A percentile compares a stretch with the other conserved stretches of the same genome.
phyloP scores from a whole-genome alignment of 257 asterid species.

The Forsythia viridissima region DNA sequence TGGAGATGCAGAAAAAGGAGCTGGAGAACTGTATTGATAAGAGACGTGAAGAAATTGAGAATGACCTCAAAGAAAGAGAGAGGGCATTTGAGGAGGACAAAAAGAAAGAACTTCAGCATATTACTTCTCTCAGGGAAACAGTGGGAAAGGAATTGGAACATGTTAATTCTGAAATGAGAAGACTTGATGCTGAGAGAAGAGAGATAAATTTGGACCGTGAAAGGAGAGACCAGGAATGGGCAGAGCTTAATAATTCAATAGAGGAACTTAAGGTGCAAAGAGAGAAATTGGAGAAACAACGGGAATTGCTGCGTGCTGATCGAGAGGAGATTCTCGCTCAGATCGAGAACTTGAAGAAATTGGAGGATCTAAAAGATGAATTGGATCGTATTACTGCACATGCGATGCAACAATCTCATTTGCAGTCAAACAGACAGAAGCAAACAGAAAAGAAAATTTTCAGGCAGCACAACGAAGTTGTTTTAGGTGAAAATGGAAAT shows the following conservation, averaged over 20 bases:
- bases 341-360: constrained; percentile 67
- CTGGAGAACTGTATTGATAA: constrained; percentile 62
- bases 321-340: constrained; percentile 76
- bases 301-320: constrained; percentile 81
- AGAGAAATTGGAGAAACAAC: constrained; percentile 85
- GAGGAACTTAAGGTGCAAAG: constrained; percentile 86
- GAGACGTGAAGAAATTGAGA: constrained; percentile 90
- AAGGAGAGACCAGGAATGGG: constrained; percentile 82
- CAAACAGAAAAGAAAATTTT: constrained; percentile 30
- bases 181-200: constrained; percentile 69
- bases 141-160: constrained; percentile 70
- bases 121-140: constrained; percentile 60
- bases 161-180: constrained; percentile 70
- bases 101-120: constrained; percentile 61
- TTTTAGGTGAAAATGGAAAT: constrained; percentile 37
- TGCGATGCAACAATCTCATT: constrained; percentile 47
- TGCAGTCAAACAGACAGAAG: constrained; percentile 40
- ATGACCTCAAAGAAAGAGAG: constrained; percentile 63
- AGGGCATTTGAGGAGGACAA: constrained; percentile 70
- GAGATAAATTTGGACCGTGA: constrained; percentile 76
- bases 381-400: constrained; percentile 63
- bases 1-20: constrained; percentile 76
- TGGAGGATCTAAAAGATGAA: constrained; percentile 70
- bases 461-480: constrained; percentile 34
- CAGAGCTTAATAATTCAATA: constrained; percentile 67